Percentiles rank a stretch among this genome's conserved stretches.
Conservation (phyloP, 2,329 filamentous ascomycete species). For the Xylaria sp. region DNA sequence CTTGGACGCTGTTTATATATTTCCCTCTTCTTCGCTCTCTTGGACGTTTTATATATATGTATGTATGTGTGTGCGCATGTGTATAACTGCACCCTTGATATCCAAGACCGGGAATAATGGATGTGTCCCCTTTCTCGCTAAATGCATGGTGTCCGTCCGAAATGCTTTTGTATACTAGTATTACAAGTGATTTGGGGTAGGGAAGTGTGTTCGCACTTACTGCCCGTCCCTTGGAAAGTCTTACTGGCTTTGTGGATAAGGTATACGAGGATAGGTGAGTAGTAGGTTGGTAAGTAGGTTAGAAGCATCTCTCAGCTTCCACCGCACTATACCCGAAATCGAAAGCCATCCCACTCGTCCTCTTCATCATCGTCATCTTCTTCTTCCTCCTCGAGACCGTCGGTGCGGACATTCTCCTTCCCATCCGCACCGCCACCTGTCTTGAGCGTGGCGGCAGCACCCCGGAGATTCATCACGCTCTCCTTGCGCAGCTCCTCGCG, state of each 20-base stretch:
- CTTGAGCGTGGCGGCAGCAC: slow-evolving; percentile 40
- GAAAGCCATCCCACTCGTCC: slow-evolving; percentile 71
- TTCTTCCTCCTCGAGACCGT: slow-evolving; percentile 54
- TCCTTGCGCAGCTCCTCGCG: slow-evolving; percentile 71
- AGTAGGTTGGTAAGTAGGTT: background rate
- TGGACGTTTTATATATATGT: background rate
- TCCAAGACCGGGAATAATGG: background rate
- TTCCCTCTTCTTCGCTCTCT: background rate
- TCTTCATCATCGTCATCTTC: slow-evolving; percentile 61
- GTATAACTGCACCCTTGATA: background rate
- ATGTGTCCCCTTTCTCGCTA: slow-evolving; percentile 9
- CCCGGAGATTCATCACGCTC: slow-evolving; percentile 41
- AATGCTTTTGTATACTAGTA: slow-evolving; percentile 26
- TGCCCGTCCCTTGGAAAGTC: background rate
- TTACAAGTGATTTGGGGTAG: slow-evolving; percentile 22
- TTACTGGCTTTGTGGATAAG: background rate
- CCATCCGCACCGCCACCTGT: slow-evolving; percentile 48
- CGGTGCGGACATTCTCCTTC: slow-evolving; percentile 44
- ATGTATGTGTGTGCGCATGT: background rate
- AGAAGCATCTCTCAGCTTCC: slow-evolving; percentile 10
- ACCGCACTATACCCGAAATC: slow-evolving; percentile 54
- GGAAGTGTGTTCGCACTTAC: background rate
- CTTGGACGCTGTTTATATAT: background rate
- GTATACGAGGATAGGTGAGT: too few relatives aligned
- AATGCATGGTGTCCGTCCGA: slow-evolving; percentile 11